phyloP scores from a whole-genome alignment of 2,329 filamentous ascomycete genomes.

The Geosmithia morbida region DNA sequence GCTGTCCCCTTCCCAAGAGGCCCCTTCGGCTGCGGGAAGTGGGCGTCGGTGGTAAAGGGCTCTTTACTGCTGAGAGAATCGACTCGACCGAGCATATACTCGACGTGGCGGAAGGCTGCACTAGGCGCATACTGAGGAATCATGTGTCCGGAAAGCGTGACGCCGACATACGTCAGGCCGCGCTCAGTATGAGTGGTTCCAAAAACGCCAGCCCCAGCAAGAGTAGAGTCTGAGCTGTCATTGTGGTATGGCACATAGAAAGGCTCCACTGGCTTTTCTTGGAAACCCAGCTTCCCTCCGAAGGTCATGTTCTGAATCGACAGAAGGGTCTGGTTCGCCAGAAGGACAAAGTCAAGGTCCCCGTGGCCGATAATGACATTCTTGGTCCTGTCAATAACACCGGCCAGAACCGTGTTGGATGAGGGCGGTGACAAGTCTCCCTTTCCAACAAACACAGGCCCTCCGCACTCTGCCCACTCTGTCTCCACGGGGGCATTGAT shows the following conservation, averaged over 20 bases:
- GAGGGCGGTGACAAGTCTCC: constrained; percentile 30
- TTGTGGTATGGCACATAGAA: constrained; percentile 47
- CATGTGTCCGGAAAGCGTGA: not conserved
- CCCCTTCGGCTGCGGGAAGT: not conserved
- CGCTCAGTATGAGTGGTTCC: constrained; percentile 59
- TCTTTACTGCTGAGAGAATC: not conserved
- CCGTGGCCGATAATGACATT: constrained; percentile 63
- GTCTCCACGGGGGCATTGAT: constrained; percentile 43
- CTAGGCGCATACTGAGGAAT: not conserved
- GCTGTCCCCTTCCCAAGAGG: not conserved
- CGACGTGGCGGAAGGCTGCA: not conserved
- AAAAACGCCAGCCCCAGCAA: constrained; percentile 46
- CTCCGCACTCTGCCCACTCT: constrained; percentile 40
- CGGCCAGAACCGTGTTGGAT: constrained; percentile 39
- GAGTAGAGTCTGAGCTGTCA: constrained; percentile 11
- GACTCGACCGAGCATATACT: not conserved
- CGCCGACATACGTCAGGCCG: constrained; percentile 45
- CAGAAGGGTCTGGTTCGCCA: constrained; percentile 54
- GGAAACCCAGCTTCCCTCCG: constrained; percentile 56
- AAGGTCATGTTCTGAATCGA: constrained; percentile 73
- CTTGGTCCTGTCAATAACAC: constrained; percentile 57
- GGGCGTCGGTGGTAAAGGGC: not conserved
- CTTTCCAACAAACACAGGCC: constrained; percentile 19
- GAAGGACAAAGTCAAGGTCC: constrained; percentile 52
- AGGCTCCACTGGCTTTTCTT: constrained; percentile 38